Base-by-base conservation (phyloP, 2,329 filamentous ascomycete genomes). In the Geosmithia morbida region DNA sequence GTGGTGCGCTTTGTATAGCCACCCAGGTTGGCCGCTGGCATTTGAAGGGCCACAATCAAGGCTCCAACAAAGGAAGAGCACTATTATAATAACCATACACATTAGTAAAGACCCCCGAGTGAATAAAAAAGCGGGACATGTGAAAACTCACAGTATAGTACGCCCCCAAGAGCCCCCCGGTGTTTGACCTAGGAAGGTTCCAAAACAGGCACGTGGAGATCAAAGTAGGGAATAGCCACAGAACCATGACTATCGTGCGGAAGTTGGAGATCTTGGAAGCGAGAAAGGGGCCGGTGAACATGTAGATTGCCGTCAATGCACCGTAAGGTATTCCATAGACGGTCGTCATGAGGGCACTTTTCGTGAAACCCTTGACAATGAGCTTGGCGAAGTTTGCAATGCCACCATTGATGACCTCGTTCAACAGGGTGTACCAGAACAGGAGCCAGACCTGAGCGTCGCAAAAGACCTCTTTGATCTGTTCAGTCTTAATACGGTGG, bases 31-130 rank as follows among this genome's bases (percentile, higher is more conserved):
- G 64, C 60, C 2, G 67, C 65, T 2, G 69, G 69, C 55, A 72
- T 62, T 51, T 72, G 72, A 16, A 76, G 60, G 1, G 70, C 69
- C 5, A 75, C 59, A 1, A 75, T 70, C 14, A 76, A 59, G 11
- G 68, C 68, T 2, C 67, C 64, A 5, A 75, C 71, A 48, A 65
- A 75, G 1, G 66, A 58, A 0, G 48, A 41, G 39, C 48, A 50
- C 48, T 50, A 33, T n/a, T n/a, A n/a, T n/a, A n/a, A n/a, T 20
- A 26, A n/a, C 8, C 16, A n/a, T n/a, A n/a, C 26, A 19, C 37
- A 19, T 43, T 44, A 26, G 26, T 42, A 7, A 30, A 7, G 2
- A 5, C 7, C 10, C 13, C 33, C 6, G 14, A n/a, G 8, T 20
- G 17, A 13, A 5, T n/a, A 2, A 26, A 5, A 7, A 14, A 14